Evolutionary conservation across 306 rosid species (phyloP).

Genomic region (Heteromeles arbutifolia): DNA sequence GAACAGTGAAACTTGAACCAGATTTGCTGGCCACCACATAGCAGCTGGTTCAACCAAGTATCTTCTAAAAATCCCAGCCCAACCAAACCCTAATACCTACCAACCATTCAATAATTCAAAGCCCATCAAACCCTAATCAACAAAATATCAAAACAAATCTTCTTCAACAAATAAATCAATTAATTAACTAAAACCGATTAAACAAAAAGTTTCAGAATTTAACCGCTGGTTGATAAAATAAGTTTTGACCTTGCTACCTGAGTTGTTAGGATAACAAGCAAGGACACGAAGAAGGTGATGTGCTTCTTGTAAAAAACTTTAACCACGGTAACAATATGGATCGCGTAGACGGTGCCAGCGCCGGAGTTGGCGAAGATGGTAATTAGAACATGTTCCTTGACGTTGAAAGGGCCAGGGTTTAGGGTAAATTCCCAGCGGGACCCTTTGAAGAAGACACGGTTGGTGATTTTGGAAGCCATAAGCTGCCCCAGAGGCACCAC

Average conservation of each 20-base stretch:
- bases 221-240: background rate
- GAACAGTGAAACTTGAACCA: conserved; percentile 96
- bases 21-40: conserved; percentile 98
- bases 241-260: conserved; percentile 55
- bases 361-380: conserved; percentile 96
- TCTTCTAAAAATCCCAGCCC: conserved; percentile 89
- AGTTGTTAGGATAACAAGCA: conserved; percentile 69
- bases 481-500: conserved; percentile 83
- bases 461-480: conserved; percentile 60
- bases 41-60: conserved; percentile 88
- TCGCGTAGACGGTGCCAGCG: conserved; percentile 88
- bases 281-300: conserved; percentile 61
- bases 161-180: background rate
- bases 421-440: conserved; percentile 55
- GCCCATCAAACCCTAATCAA: background rate
- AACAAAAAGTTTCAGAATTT: background rate
- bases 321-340: conserved; percentile 74
- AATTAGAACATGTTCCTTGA: conserved; percentile 86
- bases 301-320: conserved; percentile 51
- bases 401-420: conserved; percentile 88
- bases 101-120: conserved; percentile 39
- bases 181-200: background rate
- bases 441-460: conserved; percentile 53
- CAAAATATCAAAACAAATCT: background rate
- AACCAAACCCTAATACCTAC: conserved; percentile 89